Evolutionary conservation across 1,284 basidiomycete genomes (phyloP).

Genomic region (Schizophyllum amplum): DNA sequence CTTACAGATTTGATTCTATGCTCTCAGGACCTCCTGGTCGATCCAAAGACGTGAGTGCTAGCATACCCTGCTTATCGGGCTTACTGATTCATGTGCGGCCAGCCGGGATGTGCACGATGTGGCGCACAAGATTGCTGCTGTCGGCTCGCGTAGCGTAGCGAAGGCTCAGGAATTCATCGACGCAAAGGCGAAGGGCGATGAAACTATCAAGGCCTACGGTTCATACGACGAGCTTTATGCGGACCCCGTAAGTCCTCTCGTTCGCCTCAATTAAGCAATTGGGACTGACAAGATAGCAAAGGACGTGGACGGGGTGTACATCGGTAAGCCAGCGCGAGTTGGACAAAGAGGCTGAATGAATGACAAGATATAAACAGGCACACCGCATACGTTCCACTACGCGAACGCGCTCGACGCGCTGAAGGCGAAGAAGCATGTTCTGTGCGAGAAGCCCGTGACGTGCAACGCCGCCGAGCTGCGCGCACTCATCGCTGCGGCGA

Average conservation of each 20-base stretch:
- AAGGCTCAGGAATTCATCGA: constrained; percentile 72
- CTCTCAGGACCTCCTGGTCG: constrained; percentile 35
- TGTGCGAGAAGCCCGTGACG: too few species aligned
- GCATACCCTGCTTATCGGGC: constrained; percentile 1
- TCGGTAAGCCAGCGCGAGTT: constrained; percentile 48
- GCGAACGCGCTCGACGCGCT: too few species aligned
- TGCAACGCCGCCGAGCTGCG: too few species aligned
- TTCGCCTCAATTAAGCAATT: not conserved
- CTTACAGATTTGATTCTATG: not conserved
- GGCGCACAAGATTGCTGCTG: constrained; percentile 67
- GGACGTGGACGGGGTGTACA: constrained; percentile 77
- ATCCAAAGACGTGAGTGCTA: constrained; percentile 36
- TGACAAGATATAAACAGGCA: constrained; percentile 37
- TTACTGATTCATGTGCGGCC: not conserved
- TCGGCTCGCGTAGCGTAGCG: constrained; percentile 68
- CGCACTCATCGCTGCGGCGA: constrained; percentile 64
- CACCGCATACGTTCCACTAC: constrained; percentile 85
- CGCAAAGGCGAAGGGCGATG: too few species aligned
- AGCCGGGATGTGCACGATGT: constrained; percentile 71
- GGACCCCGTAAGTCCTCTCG: constrained; percentile 42
- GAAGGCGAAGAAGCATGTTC: too few species aligned
- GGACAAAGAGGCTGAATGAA: too few species aligned
- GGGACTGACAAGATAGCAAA: constrained; percentile 21
- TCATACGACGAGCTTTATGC: constrained; percentile 72
- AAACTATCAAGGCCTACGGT: constrained; percentile 62